Evolutionary conservation across 768 basidiomycete species (phyloP), one percentile per base, ranked within the genome.

Genomic region (Lepiota subincarnata): DNA sequence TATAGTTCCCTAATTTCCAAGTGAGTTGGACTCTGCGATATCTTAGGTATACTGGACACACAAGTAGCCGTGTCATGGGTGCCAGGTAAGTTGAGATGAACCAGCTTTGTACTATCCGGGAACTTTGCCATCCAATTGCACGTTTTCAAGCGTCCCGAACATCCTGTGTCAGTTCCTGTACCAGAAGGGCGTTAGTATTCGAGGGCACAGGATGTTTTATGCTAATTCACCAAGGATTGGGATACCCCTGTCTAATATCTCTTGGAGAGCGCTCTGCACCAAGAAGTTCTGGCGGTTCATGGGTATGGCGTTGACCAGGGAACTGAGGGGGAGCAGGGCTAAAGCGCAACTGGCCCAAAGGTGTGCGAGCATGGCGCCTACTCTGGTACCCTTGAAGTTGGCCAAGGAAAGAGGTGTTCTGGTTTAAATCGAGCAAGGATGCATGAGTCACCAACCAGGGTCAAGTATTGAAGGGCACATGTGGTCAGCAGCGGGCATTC

Each of bases 11-110:
- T 78, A 42, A 6, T 53, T n/a, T 39, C 18, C 35, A 20, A 34
- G 40, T 35, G 18, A 38, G n/a, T 44, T 2, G 12, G 42, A 39
- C 31, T 43, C 4, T 24, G 10, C 1, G 31, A 18, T 2, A 13
- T 12, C 26, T 8, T 14, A 48, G 40, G 19, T 6, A 14, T 7
- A 24, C 18, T 24, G 20, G 55, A 53, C 66, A 26, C 61, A 74
- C 77, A 74, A 10, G 79, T 79, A 1, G 74, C 66, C 0, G 77
- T 67, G 61, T 81, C 79, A 55, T 81, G 78, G 2, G 75, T 77
- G 24, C 78, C 79, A 10, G 78, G 79, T n/a, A 81, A 57, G 57
- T 78, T 79, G 73, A 79, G 75, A 37, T 73, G 70, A 7, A 75
- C 74, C 1, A 80, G 60, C 50, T 61, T 64, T 0, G 73, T 79